Conservation (phyloP, 257 asterid species). For the Rehmannia glutinosa region DNA sequence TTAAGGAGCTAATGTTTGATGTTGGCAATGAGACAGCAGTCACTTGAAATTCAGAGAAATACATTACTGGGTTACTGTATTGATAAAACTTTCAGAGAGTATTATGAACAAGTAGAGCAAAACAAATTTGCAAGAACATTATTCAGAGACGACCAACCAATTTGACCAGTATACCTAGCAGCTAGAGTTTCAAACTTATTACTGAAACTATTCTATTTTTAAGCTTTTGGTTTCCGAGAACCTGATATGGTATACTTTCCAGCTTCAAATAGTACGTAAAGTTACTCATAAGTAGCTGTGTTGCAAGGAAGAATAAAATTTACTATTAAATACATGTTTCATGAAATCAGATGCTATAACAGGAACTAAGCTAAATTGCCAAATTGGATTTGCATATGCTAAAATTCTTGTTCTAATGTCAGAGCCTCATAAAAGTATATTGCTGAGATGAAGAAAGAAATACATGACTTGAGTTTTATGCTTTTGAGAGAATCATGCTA, state of each 20-base stretch:
- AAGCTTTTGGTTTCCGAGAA: background rate
- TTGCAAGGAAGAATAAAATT: background rate
- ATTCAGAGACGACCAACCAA: background rate
- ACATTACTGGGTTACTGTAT: background rate
- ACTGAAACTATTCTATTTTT: background rate
- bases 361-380: background rate
- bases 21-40: background rate
- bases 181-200: background rate
- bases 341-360: background rate
- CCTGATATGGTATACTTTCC: background rate
- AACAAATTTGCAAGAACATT: background rate
- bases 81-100: background rate
- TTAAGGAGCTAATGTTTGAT: slow-evolving; percentile 1
- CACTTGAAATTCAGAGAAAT: background rate
- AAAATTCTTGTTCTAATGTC: background rate
- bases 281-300: background rate
- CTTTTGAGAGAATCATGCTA: slow-evolving; percentile 6
- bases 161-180: background rate
- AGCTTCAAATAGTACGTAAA: slow-evolving; percentile 1
- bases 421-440: background rate
- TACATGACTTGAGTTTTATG: background rate
- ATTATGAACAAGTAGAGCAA: background rate
- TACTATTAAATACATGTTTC: background rate
- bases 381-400: background rate
- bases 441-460: background rate